A percentile compares a stretch with the other conserved stretches of the same genome.
These are phyloP conservation scores for Gaeumannomyces sp. DNA, from an alignment of 2,329 filamentous ascomycete genomes.

Conservation along the genomic window DNA sequence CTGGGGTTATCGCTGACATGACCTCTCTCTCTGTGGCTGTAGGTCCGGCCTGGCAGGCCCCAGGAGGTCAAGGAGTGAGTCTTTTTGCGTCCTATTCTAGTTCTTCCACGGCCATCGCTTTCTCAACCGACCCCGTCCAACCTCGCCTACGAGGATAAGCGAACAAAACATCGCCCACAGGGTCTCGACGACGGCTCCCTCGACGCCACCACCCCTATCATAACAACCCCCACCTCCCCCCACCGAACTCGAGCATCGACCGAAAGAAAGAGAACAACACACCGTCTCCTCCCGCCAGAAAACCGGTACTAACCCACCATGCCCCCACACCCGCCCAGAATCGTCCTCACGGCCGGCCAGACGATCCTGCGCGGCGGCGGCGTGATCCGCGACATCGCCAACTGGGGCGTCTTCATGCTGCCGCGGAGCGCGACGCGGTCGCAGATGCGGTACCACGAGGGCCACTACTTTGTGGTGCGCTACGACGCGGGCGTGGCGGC, in stretches of 20 bases:
- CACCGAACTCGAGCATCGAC: too few relatives aligned
- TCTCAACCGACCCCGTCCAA: too few relatives aligned
- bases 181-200: too few relatives aligned
- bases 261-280: background rate
- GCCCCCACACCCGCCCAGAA: conserved; percentile 47
- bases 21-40: conserved; percentile 7
- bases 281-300: too few relatives aligned
- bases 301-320: conserved; percentile 8
- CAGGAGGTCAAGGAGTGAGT: conserved; percentile 91
- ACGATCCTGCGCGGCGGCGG: conserved; percentile 78
- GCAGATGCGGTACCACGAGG: conserved; percentile 75
- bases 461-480: conserved; percentile 97
- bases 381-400: conserved; percentile 84
- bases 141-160: too few relatives aligned
- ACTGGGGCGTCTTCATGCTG: conserved; percentile 91
- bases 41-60: conserved; percentile 90
- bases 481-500: conserved; percentile 74
- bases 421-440: conserved; percentile 73
- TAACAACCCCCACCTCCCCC: too few relatives aligned
- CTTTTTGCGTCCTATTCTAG: conserved; percentile 14
- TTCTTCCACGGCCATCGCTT: too few relatives aligned
- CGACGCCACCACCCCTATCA: too few relatives aligned
- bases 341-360: conserved; percentile 77
- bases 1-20: background rate
- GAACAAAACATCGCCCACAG: too few relatives aligned